A percentile compares a stretch with the other conserved stretches of the same genome.
Conservation (phyloP, 1,284 basidiomycete species). For the Mycena citricolor region DNA sequence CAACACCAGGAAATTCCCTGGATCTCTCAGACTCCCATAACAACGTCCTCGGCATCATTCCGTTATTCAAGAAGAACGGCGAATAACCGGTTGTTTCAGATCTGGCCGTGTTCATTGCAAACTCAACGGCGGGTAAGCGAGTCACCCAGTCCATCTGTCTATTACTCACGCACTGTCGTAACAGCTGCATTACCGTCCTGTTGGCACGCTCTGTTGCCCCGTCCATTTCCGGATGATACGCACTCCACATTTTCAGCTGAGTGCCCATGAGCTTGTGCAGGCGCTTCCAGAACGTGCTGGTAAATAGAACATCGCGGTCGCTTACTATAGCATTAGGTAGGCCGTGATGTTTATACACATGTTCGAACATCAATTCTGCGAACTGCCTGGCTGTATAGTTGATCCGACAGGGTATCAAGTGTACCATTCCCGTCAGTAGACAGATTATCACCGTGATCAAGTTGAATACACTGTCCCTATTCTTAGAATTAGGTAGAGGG, state of each 20-base stretch:
- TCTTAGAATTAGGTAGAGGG: neutral
- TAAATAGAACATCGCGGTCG: slow-evolving; percentile 41
- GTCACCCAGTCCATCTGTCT: slow-evolving; percentile 15
- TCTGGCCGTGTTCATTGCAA: slow-evolving; percentile 3
- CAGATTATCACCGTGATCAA: neutral
- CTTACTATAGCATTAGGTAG: slow-evolving; percentile 37
- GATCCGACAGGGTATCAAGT: neutral
- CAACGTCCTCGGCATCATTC: slow-evolving; percentile 1
- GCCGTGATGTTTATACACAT: slow-evolving; percentile 38
- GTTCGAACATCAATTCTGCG: slow-evolving; percentile 31
- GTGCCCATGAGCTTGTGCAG: slow-evolving; percentile 4
- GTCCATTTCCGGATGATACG: slow-evolving; percentile 7
- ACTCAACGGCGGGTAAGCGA: neutral
- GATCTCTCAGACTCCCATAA: neutral
- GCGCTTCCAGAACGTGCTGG: slow-evolving; percentile 38
- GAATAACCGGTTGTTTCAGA: slow-evolving; percentile 4
- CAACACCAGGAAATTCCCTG: neutral
- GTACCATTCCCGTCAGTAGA: neutral
- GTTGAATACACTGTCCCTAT: neutral
- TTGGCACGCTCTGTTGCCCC: slow-evolving; percentile 7
- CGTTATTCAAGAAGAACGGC: slow-evolving; percentile 9
- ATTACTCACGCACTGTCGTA: neutral
- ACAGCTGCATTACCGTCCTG: slow-evolving; percentile 6
- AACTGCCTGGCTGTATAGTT: neutral
- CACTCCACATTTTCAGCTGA: slow-evolving; percentile 1